A percentile compares a stretch with the other conserved stretches of the same genome.
These are phyloP conservation scores for Hirsutella minnesotensis DNA, from an alignment of 2,329 filamentous ascomycete genomes.

Conservation along the genomic window DNA sequence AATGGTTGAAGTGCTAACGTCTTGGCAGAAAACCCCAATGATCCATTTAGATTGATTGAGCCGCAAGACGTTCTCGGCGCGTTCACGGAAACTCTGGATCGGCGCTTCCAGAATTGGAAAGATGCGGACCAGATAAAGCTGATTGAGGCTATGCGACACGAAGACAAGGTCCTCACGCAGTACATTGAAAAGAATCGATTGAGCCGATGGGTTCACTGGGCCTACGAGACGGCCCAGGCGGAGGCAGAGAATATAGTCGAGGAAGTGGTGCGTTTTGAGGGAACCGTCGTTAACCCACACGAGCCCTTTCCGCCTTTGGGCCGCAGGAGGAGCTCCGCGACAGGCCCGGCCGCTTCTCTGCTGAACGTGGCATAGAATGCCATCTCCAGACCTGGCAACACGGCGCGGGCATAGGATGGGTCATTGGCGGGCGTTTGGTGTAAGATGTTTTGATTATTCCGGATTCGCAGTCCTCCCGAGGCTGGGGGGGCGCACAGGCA, in stretches of 20 bases:
- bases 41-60: conserved; percentile 31
- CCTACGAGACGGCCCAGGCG: conserved; percentile 24
- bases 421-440: no score
- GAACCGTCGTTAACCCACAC: conserved; percentile 1
- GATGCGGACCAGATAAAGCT: conserved; percentile 55
- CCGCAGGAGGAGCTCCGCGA: neutral
- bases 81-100: conserved; percentile 48
- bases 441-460: no score
- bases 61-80: conserved; percentile 47
- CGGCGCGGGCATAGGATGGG: no score
- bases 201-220: conserved; percentile 48
- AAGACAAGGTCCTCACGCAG: conserved; percentile 54
- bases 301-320: neutral
- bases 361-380: neutral
- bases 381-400: no score
- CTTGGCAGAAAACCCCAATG: conserved; percentile 26
- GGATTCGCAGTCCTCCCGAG: no score
- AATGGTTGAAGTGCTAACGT: neutral
- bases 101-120: conserved; percentile 47
- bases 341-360: neutral
- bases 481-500: no score
- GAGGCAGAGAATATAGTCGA: conserved; percentile 21
- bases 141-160: conserved; percentile 57
- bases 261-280: conserved; percentile 13
- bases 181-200: conserved; percentile 59